Percentiles rank a stretch among this genome's conserved stretches.
phyloP scores from a whole-genome alignment of 768 basidiomycete genomes.

The Trametes cinnabarina region DNA sequence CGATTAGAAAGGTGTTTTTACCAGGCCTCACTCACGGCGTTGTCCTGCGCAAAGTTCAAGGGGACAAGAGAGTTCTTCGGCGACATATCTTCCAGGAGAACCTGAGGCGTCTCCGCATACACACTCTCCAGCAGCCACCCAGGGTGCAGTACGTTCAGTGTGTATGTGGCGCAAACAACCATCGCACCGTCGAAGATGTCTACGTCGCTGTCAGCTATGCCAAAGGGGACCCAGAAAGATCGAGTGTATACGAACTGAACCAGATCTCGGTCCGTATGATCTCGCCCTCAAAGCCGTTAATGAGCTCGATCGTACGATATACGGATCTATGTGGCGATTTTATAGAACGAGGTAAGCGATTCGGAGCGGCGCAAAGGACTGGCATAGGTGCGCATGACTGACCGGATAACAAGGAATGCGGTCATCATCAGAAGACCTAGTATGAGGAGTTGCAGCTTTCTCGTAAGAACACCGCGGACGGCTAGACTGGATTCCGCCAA shows the following conservation, averaged over 20 bases:
- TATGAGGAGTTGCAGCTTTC: slow-evolving; percentile 3
- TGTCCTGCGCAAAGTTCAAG: no score
- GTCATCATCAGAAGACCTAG: slow-evolving; percentile 4
- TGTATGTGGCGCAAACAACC: slow-evolving; percentile 43
- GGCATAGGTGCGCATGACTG: neutral
- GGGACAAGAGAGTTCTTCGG: no score
- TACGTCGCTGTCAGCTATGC: slow-evolving; percentile 11
- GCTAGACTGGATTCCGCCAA: neutral
- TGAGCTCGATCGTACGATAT: slow-evolving; percentile 49
- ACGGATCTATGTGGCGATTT: slow-evolving; percentile 38
- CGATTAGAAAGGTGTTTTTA: no score
- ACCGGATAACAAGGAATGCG: slow-evolving; percentile 17
- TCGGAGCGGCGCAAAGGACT: no score
- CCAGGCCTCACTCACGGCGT: no score
- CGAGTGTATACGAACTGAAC: slow-evolving; percentile 46
- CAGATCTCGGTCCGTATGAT: slow-evolving; percentile 48
- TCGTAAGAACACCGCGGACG: neutral
- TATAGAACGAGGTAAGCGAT: neutral
- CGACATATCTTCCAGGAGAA: no score
- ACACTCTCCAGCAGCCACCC: slow-evolving; percentile 30
- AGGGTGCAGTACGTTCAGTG: slow-evolving; percentile 45
- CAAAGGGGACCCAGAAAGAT: no score
- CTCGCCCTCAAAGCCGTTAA: slow-evolving; percentile 47
- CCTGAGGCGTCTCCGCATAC: no score
- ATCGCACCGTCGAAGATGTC: slow-evolving; percentile 51